Evolutionary conservation across 805 yeast species (phyloP), one percentile per base, ranked within the genome.

Genomic region (Lachancea waltii): DNA sequence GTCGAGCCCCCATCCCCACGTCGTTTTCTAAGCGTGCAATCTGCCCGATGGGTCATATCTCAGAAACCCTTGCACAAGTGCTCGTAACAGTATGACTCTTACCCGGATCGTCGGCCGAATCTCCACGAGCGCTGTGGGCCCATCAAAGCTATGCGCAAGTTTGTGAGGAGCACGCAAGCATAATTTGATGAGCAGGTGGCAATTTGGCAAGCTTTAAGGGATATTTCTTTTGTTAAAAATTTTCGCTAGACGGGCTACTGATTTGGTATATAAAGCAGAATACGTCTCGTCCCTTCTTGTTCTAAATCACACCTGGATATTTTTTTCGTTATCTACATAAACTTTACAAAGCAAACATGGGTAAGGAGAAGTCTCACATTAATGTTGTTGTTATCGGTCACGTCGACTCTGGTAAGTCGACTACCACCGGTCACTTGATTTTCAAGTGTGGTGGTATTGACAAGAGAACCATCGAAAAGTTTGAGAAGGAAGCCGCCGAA

Each of bases 351-450:
- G 36, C 41, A 63, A 50, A 65, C 52, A 56, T 59, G 95, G 95
- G 95, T 81, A 86, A 86, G 75, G 95, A 80, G 67, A 89, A 90
- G 83, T 65, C 77, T 74, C 97, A 90, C 85, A 85, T 90, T 79
- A 90, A 90, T 95, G 95, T 90, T 77, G 98, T 92, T 73, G 97
- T 92, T 70, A 90, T 90, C 73, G 98, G 97, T 75, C 97, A 90
- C 95, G 97, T 92, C 97, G 97, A 90, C 77, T 89, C 97, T 64
- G 90, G 90, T 76, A 84, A 85, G 78, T 90, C 97, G 54, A 89
- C 97, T 68, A 90, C 97, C 74, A 89, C 97, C 70, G 97, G 97
- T 75, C 97, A 89, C 82, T 84, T 89, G 75, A 87, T 89, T 69
- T 89, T 70, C 95, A 87, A 87, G 90, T 89, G 96, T 79, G 96